Conservation (phyloP, 371 early-diverging fungal species). For the Synchytrium microbalum region DNA sequence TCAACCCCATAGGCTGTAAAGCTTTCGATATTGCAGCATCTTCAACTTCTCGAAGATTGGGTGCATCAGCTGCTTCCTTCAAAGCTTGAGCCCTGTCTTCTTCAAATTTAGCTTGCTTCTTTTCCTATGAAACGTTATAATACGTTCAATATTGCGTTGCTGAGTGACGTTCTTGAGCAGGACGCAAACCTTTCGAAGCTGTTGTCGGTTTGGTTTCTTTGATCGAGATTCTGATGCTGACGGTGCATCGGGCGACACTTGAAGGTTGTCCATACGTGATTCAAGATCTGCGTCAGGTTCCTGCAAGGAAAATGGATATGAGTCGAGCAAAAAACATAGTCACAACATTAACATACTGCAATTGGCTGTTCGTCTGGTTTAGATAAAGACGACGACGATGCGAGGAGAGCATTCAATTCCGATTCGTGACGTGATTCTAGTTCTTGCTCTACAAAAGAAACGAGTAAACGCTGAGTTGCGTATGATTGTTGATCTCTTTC, state of each 20-base stretch:
- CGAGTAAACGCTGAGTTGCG: no score
- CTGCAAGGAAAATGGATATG: no score
- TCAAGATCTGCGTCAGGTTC: neutral
- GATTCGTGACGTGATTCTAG: no score
- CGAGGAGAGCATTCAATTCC: no score
- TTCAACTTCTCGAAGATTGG: slow-evolving; percentile 69
- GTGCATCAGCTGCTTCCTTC: slow-evolving; percentile 65
- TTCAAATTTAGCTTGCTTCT: slow-evolving; percentile 63
- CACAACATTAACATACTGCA: no score
- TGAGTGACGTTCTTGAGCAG: neutral
- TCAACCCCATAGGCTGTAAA: slow-evolving; percentile 28
- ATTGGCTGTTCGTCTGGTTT: no score
- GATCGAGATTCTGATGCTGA: neutral
- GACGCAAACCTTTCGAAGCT: slow-evolving; percentile 52
- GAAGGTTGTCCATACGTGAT: neutral
- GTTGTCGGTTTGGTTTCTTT: slow-evolving; percentile 59
- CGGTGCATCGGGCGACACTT: neutral
- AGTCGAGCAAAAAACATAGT: neutral
- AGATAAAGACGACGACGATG: no score
- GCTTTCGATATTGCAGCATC: slow-evolving; percentile 55
- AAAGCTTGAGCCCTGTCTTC: slow-evolving; percentile 70
- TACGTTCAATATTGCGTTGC: no score
- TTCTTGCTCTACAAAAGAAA: no score
- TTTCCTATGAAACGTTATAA: no score
- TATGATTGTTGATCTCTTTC: neutral